Evolutionary conservation across 768 basidiomycete species (phyloP).

Genomic region (Panaeolus cyanescens): DNA sequence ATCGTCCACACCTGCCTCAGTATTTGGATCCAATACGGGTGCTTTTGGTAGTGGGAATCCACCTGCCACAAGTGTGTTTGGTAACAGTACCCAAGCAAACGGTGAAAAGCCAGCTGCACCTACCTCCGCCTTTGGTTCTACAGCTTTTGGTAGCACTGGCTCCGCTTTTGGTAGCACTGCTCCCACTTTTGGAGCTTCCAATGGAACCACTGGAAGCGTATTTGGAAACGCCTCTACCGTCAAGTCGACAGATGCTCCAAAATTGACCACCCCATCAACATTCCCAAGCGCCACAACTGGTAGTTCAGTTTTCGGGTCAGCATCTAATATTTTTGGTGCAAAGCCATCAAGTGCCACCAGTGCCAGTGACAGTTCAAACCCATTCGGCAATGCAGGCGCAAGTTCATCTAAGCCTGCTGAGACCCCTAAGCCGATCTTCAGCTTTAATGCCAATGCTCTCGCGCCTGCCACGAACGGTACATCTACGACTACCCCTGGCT

Average conservation of each 20-base stretch:
- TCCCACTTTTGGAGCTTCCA: slow-evolving; percentile 1
- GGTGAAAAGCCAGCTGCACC: neutral
- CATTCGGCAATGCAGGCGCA: slow-evolving; percentile 3
- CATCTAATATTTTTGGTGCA: neutral
- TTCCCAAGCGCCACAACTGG: neutral
- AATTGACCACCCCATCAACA: neutral
- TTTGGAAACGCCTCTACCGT: neutral
- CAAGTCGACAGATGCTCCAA: neutral
- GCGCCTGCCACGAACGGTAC: slow-evolving; percentile 10
- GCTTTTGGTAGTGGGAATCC: neutral
- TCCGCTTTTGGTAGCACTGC: slow-evolving; percentile 4
- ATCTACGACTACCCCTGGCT: neutral
- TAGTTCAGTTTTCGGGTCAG: neutral
- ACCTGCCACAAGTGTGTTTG: neutral
- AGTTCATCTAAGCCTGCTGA: neutral
- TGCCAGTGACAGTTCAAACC: neutral
- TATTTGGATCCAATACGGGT: slow-evolving; percentile 3
- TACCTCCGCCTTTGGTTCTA: slow-evolving; percentile 1
- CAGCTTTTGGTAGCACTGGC: neutral
- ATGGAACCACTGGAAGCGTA: neutral
- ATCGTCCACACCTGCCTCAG: neutral
- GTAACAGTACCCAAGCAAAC: neutral
- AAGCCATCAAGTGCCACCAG: neutral
- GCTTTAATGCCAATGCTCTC: neutral
- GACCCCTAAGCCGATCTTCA: neutral